Evolutionary conservation across 306 rosid species (phyloP), one percentile per base, ranked within the genome.

Genomic region (Arachis stenosperma): DNA sequence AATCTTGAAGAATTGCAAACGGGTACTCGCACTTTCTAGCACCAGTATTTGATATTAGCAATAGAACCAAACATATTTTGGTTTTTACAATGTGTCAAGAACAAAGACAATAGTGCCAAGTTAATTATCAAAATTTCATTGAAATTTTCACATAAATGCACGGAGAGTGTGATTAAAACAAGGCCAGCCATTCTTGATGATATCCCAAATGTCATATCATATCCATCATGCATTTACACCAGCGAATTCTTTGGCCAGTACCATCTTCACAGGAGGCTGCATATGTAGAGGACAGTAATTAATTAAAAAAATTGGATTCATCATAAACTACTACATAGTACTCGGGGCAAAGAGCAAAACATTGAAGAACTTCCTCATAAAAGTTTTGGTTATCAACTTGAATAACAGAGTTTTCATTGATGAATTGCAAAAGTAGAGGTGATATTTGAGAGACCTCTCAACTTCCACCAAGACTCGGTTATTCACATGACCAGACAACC

Each of bases 221-320:
- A 22, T 68, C 48, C 76, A 61, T 84, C 81, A 87, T 69, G 75
- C 81, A 76, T 72, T 61, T 47, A 80, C 61, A 30, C 66, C 59
- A 50, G 74, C 68, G 73, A 86, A 88, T 75, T 83, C 88, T 71
- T 86, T 86, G 36, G 65, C 69, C 11, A 70, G 75, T 78, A 78
- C 83, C n/a, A 75, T 83, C 71, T 82, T 62, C 46, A 81, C 90
- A 54, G 98, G 96, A 63, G 74, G 81, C 90, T 84, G 85, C 82
- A 84, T 76, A 70, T 53, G 67, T 51, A 58, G 12, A 29, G 37
- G 53, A 75, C 61, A 75, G 22, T 3, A 70, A 46, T 60, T 51
- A 50, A 75, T 52, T 59, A 22, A 60, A 30, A 58, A 75, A 73
- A 77, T 67, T 61, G n/a, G 46, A 59, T 54, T 17, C n/a, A 69